A percentile compares a stretch with the other conserved stretches of the same genome.
These are phyloP conservation scores for Pythium monospermum DNA, from an alignment of 352 stramenopile genomes.

Conservation along the genomic window DNA sequence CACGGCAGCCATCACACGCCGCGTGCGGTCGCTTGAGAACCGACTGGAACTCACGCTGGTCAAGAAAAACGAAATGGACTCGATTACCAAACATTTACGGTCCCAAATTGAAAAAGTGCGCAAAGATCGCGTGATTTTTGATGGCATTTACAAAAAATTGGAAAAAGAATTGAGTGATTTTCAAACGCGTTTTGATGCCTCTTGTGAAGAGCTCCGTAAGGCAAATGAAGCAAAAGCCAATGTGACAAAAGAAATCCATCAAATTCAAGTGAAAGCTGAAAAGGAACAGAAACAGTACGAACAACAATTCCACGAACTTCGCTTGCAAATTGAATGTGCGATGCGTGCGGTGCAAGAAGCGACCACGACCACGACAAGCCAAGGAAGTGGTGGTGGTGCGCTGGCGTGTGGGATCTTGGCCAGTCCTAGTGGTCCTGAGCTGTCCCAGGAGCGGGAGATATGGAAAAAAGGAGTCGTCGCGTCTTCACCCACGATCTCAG, in stretches of 20 bases:
- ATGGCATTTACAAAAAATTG: slow-evolving; percentile 84
- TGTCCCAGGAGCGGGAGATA: not conserved
- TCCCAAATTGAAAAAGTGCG: slow-evolving; percentile 65
- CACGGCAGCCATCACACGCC: slow-evolving; percentile 37
- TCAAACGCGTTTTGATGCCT: slow-evolving; percentile 42
- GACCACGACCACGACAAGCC: no score
- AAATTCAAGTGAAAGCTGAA: slow-evolving; percentile 44
- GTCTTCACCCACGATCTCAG: not conserved
- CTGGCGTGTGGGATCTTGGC: no score
- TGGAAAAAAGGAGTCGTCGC: not conserved
- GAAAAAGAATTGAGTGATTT: slow-evolving; percentile 63
- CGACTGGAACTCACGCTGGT: slow-evolving; percentile 68
- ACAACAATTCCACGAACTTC: slow-evolving; percentile 56
- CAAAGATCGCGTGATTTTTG: slow-evolving; percentile 69
- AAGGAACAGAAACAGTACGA: slow-evolving; percentile 56
- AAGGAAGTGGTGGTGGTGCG: slow-evolving; percentile 17
- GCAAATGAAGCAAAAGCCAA: slow-evolving; percentile 39
- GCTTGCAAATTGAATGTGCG: slow-evolving; percentile 46
- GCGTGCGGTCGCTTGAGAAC: slow-evolving; percentile 61
- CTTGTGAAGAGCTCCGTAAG: slow-evolving; percentile 35
- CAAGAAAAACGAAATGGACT: slow-evolving; percentile 80
- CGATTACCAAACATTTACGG: slow-evolving; percentile 73
- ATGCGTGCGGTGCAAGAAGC: slow-evolving; percentile 19
- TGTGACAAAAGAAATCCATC: slow-evolving; percentile 39
- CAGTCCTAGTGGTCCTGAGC: no score